Evolutionary conservation across 2,329 filamentous ascomycete genomes (phyloP).

Genomic region (Scorias spongiosa): DNA sequence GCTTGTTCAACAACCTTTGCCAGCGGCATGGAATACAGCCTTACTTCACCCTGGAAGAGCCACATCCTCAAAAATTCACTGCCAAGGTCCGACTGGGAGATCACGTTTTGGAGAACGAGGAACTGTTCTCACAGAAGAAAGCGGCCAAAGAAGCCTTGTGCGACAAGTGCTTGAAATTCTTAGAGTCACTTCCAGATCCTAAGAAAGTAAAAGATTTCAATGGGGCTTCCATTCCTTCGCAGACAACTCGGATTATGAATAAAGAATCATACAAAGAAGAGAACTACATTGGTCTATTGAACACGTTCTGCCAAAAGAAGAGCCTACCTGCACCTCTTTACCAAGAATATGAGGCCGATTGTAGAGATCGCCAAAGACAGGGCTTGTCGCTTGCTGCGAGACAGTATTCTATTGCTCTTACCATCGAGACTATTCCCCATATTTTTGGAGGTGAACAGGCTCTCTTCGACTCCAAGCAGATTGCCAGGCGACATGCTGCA

Average conservation of each 20-base stretch:
- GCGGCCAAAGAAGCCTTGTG: conserved; percentile 28
- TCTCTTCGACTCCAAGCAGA: conserved; percentile 25
- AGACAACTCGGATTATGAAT: background rate
- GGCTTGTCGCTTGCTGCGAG: conserved; percentile 5
- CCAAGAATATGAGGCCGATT: conserved; percentile 21
- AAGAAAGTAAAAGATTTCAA: conserved; percentile 10
- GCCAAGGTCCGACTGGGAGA: conserved; percentile 12
- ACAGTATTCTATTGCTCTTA: conserved; percentile 9
- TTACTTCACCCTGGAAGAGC: conserved; percentile 2
- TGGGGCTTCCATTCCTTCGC: background rate
- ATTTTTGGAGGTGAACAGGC: conserved; percentile 22
- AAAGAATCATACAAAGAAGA: conserved; percentile 8
- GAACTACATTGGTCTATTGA: conserved; percentile 26
- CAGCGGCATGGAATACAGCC: conserved; percentile 11
- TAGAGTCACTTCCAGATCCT: conserved; percentile 14
- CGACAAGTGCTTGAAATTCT: conserved; percentile 15
- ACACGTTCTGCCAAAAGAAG: conserved; percentile 10
- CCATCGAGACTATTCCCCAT: conserved; percentile 6
- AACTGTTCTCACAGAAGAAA: conserved; percentile 24
- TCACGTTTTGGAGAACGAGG: conserved; percentile 10
- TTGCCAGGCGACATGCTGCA: conserved; percentile 27
- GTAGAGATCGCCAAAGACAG: conserved; percentile 19
- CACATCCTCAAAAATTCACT: conserved; percentile 1
- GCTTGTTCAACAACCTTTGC: conserved; percentile 6
- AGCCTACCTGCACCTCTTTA: conserved; percentile 19